Percentiles rank a stretch among this genome's conserved stretches.
phyloP scores from a whole-genome alignment of 768 basidiomycete species.

The Kwoniella dendrophila region DNA sequence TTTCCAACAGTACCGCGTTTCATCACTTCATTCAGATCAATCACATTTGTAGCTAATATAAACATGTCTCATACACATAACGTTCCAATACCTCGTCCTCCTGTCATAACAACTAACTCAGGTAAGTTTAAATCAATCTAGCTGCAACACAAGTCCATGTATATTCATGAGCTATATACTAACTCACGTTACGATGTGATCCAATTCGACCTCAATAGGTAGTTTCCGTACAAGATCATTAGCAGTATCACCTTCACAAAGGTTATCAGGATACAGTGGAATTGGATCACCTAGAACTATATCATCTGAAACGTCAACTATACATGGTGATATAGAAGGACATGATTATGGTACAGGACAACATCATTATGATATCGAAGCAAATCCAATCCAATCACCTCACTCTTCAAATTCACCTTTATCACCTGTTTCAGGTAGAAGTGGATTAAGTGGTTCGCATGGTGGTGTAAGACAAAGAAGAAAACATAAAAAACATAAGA shows the following conservation, averaged over 20 bases:
- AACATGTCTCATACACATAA: not conserved
- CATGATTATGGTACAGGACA: not conserved
- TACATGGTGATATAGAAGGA: not conserved
- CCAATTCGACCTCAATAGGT: not conserved
- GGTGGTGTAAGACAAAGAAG: constrained; percentile 9
- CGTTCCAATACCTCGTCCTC: not conserved
- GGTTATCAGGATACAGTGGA: no score
- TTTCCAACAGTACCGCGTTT: not conserved
- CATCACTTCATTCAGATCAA: not conserved
- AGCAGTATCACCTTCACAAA: constrained; percentile 13
- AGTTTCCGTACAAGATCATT: constrained; percentile 22
- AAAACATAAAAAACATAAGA: constrained; percentile 13
- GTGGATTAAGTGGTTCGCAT: not conserved
- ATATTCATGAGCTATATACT: not conserved
- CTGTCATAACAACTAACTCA: constrained; percentile 5
- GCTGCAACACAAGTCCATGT: not conserved
- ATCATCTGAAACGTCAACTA: not conserved
- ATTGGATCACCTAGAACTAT: not conserved
- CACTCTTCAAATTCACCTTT: constrained; percentile 11
- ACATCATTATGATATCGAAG: constrained; percentile 12
- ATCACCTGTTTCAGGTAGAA: not conserved
- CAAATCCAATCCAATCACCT: constrained; percentile 3
- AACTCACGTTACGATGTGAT: not conserved
- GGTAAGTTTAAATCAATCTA: not conserved
- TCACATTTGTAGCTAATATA: not conserved